Base-by-base conservation (phyloP, 1,284 basidiomycete genomes). In the Somion occarium region DNA sequence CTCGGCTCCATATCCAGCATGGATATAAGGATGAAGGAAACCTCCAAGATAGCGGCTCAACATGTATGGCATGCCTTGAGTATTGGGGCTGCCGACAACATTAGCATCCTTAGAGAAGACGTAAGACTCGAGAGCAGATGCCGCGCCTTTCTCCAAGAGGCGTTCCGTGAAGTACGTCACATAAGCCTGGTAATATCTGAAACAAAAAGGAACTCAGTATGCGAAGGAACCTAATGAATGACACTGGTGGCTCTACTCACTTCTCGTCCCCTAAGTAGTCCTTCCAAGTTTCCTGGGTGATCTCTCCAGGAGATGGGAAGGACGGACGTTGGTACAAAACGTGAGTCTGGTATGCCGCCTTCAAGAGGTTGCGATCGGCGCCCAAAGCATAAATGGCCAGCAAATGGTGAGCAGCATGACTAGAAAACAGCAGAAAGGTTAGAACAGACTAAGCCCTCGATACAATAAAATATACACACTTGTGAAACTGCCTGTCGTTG, bases 11-110 rank as follows among this genome's bases (percentile, higher is more conserved):
- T 82, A 83, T 1, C 82, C 84, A 0, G 70, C 58, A 53, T 86
- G 82, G 30, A 88, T 86, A 53, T 85, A 61, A 0, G 84, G 82
- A 53, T 88, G 86, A 0, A 87, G 43, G 12, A 86, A 64, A 12
- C 79, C 80, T 5, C 75, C 73, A 7, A 85, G 56, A 58, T 85
- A 73, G 4, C 84, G 75, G 54, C 73, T 77, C 2, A 86, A 62
- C 82, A 88, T 85, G 53, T 57, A 46, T 1, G 81, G 79, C 26
- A 76, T 71, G 45, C 66, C 59, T 25, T 68, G 63, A 5, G 23
- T 23, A 9, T 59, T 55, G 11, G 58, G 57, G 1, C 59, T 59
- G 0, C 59, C 45, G 12, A 53, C 66, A 54, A 73, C 69, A 56
- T 85, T 86, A 24, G 72, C 74, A 38, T 73, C 67, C 2, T 67